Evolutionary conservation across 352 stramenopile genomes (phyloP), one percentile per base, ranked within the genome.

Genomic region (Nothophytophthora sp.): DNA sequence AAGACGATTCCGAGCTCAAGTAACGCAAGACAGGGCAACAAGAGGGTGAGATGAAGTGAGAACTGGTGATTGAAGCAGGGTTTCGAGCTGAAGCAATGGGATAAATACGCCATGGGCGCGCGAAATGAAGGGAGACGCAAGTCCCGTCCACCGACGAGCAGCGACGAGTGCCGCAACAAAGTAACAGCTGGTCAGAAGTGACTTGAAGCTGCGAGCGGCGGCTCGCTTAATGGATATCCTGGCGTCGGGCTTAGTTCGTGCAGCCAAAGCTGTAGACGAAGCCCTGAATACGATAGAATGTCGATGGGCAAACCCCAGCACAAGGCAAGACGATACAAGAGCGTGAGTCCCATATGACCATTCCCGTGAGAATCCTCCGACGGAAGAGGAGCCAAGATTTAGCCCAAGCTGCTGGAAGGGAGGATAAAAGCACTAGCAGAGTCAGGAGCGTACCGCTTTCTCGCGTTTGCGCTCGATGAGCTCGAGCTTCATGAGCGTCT

Each of bases 401-500:
- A n/a, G n/a, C n/a, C n/a, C n/a, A n/a, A n/a, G n/a, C n/a, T n/a
- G n/a, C n/a, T n/a, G n/a, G n/a, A n/a, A n/a, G n/a, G n/a, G n/a
- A n/a, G n/a, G n/a, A n/a, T n/a, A n/a, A n/a, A n/a, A n/a, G n/a
- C n/a, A n/a, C n/a, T n/a, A n/a, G n/a, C n/a, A n/a, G n/a, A n/a
- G n/a, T n/a, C n/a, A 49, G n/a, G 27, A 19, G 39, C 77, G 37
- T 70, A 92, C 81, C 60, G 70, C 68, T 56, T 83, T 75, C 50
- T 95, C 81, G 37, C 83, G 78, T 30, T 81, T 84, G 45, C 84
- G 81, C 42, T 79, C 65, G 45, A 95, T 78, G 29, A 92, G 72
- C 16, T 89, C 73, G 52, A 95, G 69, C 58, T 90, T 92, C 69
- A 88, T 92, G 33, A 95, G 76, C 38, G 84, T 92, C 67, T 95